Base-by-base conservation (phyloP, 2,329 filamentous ascomycete genomes). In the Claviceps capensis region DNA sequence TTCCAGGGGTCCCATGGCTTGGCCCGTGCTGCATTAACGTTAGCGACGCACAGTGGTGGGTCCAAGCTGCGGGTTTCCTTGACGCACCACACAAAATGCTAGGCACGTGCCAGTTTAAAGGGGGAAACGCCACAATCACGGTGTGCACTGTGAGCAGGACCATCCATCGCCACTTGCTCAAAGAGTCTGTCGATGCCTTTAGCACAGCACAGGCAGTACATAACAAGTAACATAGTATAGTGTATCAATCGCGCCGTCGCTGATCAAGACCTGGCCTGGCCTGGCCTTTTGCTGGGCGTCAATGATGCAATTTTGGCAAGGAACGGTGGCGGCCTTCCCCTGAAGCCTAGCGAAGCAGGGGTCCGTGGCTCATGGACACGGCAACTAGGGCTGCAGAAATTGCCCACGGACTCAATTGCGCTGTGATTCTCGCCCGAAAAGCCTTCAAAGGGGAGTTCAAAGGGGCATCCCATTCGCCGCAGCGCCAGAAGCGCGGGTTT, bases 41-140 rank as follows among this genome's bases (percentile, higher is more conserved):
- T 60, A 59, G 57, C 57, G 52, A 49, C 37, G 58, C 60, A 56
- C 36, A 49, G 47, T 34, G 30, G 58, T 61, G 58, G 60, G 59
- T 45, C 54, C 56, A 59, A 57, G 58, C 60, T 60, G 52, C 56
- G 53, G 56, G 54, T 49, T 54, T 50, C 53, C 50, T 51, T 45
- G 42, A 55, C 57, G 34, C 23, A 16, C 30, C 17, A 43, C 41
- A 22, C 11, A 17, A 41, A 41, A 16, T 9, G n/a, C 38, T 17
- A 41, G 16, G 7, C 16, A 16, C 14, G 6, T 30, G 17, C 26
- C 8, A 3, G 9, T 34, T 34, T 30, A 34, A 34, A 11, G 30
- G 30, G 30, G 30, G 30, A 11, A 34, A 34, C 4, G 30, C 30
- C 30, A 11, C 9, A 34, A 34, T 9, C 30, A 34, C 30, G 11